Base-by-base conservation (phyloP, 2,329 filamentous ascomycete genomes). In the Xenoacremonium recifei region DNA sequence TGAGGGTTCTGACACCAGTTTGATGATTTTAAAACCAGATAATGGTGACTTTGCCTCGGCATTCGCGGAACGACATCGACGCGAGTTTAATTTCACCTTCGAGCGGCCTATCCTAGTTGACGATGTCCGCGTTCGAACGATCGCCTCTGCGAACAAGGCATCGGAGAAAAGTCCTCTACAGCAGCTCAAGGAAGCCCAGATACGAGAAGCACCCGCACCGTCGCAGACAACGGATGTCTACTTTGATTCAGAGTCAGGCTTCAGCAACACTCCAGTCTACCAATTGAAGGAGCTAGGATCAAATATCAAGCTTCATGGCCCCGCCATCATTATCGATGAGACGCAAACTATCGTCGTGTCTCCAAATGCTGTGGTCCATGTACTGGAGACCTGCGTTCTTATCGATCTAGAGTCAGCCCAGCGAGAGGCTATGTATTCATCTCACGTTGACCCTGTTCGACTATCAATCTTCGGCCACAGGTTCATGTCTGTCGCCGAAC, bases 401-500 rank as follows among this genome's bases (percentile, higher is more conserved):
- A 33, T 37, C 35, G 23, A 27, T 27, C 23, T 27, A 7, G 13
- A 27, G 13, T 27, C 23, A 9, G 9, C 7, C 7, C 23, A 27
- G 23, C 7, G 13, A 13, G 9, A 7, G 7, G 9, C 23, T 7
- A 7, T 27, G 7, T 13, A 9, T 7, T 7, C 7, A 27, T 32
- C 39, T 19, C 6, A 10, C 6, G 79, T 87, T 2, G 83, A 89
- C 57, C 85, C 85, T 0, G 84, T 89, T 47, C 75, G 87, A 62
- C 71, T 90, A 1, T 82, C 77, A 49, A 83, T 89, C 41, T 89
- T 89, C 56, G 82, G 80, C 0, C 84, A 89, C 61, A 75, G 85
- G 6, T 90, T 90, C 65, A 89, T 89, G 85, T 82, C 82, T 2
- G 87, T 89, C 47, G 86, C 86, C 2, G 86, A 90, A 62, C 85